A percentile compares a stretch with the other conserved stretches of the same genome.
These are phyloP conservation scores for Beauveria caledonica DNA, from an alignment of 2,329 filamentous ascomycete species.

Conservation along the genomic window DNA sequence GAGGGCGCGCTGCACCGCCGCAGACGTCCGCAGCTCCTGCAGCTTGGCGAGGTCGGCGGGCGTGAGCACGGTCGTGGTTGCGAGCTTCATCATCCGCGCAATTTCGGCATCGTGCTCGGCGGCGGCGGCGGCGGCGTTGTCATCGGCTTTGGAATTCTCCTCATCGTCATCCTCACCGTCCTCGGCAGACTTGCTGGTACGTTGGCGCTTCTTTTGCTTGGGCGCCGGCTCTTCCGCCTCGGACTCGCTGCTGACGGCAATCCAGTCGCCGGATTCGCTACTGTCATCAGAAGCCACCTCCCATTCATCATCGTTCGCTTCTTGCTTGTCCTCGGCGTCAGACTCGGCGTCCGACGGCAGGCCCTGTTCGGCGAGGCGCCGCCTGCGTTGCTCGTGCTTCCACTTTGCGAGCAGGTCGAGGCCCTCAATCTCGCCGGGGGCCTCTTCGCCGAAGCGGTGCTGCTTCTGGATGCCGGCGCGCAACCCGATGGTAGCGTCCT, in stretches of 20 bases:
- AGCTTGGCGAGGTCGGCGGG: constrained; percentile 95
- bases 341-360: constrained; percentile 54
- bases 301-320: constrained; percentile 52
- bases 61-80: constrained; percentile 89
- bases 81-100: constrained; percentile 59
- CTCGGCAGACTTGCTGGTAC: constrained; percentile 18
- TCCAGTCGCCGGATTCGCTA: constrained; percentile 79
- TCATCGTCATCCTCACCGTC: constrained; percentile 20
- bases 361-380: constrained; percentile 62
- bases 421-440: constrained; percentile 76
- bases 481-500: constrained; percentile 78
- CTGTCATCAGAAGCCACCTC: constrained; percentile 53
- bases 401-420: constrained; percentile 85
- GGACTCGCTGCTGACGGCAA: constrained; percentile 68
- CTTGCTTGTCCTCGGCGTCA: constrained; percentile 53
- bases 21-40: constrained; percentile 70
- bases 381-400: constrained; percentile 82
- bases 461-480: constrained; percentile 67
- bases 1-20: constrained; percentile 59
- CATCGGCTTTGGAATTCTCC: constrained; percentile 25
- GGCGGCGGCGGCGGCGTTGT: constrained; percentile 13
- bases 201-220: constrained; percentile 37
- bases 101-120: constrained; percentile 33
- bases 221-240: constrained; percentile 68
- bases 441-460: constrained; percentile 75